phyloP scores from a whole-genome alignment of 139 green algal species.

The Pleodorina starrii region DNA sequence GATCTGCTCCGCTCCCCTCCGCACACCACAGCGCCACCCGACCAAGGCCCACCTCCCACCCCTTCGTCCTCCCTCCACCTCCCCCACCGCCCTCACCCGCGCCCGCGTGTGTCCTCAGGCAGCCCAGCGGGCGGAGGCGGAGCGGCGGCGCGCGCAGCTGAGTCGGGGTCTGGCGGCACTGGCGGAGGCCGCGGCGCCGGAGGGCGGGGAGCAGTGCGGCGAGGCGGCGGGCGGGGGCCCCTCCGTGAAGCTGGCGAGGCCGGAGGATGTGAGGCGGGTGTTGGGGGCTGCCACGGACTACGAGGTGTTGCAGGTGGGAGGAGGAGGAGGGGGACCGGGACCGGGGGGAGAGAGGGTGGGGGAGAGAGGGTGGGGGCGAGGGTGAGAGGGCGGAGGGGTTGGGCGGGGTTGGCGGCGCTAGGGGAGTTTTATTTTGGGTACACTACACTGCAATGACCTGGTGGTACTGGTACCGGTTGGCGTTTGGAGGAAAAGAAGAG shows the following conservation, averaged over 20 bases:
- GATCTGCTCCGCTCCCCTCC: no score
- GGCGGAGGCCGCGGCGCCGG: conserved; percentile 3
- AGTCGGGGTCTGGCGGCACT: conserved; percentile 11
- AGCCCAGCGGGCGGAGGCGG: conserved; percentile 1
- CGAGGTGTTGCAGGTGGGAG: conserved; percentile 25
- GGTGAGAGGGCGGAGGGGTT: no score
- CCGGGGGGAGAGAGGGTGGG: background rate
- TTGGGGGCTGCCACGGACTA: background rate
- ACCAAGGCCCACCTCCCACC: no score
- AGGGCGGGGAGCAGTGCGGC: background rate
- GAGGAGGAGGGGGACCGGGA: background rate
- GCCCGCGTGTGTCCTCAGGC: no score
- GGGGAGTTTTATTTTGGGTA: background rate
- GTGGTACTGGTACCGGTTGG: background rate
- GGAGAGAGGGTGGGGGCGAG: background rate
- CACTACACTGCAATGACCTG: background rate
- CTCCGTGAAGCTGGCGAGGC: background rate
- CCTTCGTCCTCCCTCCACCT: no score
- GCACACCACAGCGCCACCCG: no score
- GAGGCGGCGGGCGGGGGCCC: background rate
- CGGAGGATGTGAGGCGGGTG: conserved; percentile 35
- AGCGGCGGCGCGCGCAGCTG: conserved; percentile 23
- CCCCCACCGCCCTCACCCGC: no score
- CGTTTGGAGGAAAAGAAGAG: background rate
- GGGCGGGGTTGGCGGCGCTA: no score